phyloP scores from a whole-genome alignment of 2,329 filamentous ascomycete genomes.

The Fusarium sulawesiense region DNA sequence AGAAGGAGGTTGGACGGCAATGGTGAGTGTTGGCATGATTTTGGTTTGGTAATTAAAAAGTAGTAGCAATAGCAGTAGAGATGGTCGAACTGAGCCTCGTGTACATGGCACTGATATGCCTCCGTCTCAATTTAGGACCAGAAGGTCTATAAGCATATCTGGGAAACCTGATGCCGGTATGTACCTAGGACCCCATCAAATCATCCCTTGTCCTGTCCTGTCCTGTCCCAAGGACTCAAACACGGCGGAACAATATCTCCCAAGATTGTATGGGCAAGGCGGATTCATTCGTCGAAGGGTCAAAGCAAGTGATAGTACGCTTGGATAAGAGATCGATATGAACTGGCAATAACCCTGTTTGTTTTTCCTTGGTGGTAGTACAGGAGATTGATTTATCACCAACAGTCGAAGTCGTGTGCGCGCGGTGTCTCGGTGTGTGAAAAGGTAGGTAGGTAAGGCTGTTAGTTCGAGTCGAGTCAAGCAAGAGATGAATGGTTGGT shows the following conservation, averaged over 20 bases:
- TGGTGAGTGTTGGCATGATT: constrained; percentile 28
- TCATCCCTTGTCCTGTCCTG: neutral
- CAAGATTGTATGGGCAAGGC: neutral
- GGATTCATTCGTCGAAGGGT: neutral
- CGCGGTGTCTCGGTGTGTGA: neutral
- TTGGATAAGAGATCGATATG: neutral
- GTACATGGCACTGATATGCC: constrained; percentile 15
- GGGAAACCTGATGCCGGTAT: constrained; percentile 1
- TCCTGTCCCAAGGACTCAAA: neutral
- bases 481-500: neutral
- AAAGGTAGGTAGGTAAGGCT: neutral
- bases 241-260: neutral
- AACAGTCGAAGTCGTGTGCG: neutral
- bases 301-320: neutral
- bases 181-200: neutral
- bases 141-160: constrained; percentile 12
- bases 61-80: neutral
- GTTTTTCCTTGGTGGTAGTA: neutral
- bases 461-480: neutral
- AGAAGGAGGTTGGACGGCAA: constrained; percentile 45
- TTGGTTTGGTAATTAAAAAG: neutral
- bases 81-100: neutral
- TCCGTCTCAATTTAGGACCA: neutral
- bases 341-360: neutral
- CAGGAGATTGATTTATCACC: neutral